Conservation (phyloP, 495 filamentous ascomycete genomes). For the Trypethelium eluteriae region DNA sequence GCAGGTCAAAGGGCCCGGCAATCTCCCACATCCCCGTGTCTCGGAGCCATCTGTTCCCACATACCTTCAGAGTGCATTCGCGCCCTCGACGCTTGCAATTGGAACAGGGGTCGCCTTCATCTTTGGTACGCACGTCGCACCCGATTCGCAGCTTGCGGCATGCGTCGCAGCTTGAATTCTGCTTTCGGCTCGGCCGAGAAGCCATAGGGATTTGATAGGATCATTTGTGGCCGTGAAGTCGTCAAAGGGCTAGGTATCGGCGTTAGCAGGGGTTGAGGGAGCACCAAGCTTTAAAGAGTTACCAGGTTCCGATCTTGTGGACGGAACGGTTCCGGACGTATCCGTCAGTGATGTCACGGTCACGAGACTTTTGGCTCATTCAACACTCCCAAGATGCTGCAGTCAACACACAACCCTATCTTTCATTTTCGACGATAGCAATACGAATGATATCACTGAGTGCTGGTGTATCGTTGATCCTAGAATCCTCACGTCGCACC, state of each 20-base stretch:
- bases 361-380: no score
- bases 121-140: slow-evolving; percentile 6
- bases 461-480: no score
- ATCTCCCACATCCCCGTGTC: neutral
- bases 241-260: neutral
- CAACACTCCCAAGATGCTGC: no score
- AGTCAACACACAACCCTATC: no score
- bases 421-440: no score
- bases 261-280: neutral
- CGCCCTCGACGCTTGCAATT: slow-evolving; percentile 6
- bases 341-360: no score
- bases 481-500: no score
- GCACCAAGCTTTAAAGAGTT: neutral
- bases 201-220: slow-evolving; percentile 11
- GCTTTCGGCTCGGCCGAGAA: slow-evolving; percentile 5
- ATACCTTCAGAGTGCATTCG: slow-evolving; percentile 5
- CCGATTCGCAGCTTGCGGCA: slow-evolving; percentile 9
- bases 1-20: no score
- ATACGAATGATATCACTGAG: no score
- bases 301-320: slow-evolving; percentile 2
- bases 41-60: neutral
- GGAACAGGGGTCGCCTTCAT: neutral
- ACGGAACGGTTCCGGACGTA: neutral
- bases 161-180: slow-evolving; percentile 9
- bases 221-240: slow-evolving; percentile 9